Base-by-base conservation (phyloP, 2,329 filamentous ascomycete species). In the Verticillium albo-atrum region DNA sequence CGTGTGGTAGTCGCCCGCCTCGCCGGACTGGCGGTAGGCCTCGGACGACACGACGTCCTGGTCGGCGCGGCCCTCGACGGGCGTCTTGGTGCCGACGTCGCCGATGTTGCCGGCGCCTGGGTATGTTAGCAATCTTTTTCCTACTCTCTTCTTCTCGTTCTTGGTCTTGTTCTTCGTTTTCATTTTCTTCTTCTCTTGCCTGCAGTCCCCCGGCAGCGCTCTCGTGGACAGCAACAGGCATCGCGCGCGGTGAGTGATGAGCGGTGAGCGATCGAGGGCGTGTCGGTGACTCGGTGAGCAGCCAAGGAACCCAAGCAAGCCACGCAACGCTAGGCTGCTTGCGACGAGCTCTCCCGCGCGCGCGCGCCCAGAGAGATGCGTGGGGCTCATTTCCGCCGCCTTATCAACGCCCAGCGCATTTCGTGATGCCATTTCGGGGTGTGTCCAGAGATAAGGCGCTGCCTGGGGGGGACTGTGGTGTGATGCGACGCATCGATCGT, bases 61-160 rank as follows among this genome's bases (percentile, higher is more conserved):
- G 72, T 87, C 84, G 27, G 69, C 72, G 66, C 83, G 81, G 42
- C 55, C 55, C 54, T 71, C 68, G 10, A 65, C 61, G 4, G 73
- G 55, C 30, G 75, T 68, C 37, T 68, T 70, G 55, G 47, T 27
- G 67, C 77, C 76, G 20, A 75, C 67, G 65, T 86, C 83, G 66
- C 75, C 77, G 65, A 87, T 85, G 72, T 87, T 87, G 60, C 82
- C 84, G 23, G 80, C 79, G 54, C 83, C 83, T 86, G 6, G 17
- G 55, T 58, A 54, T 26, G 54, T 17, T 28, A 61, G 59, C 42
- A n/a, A n/a, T 37, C 6, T 17, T 37, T 37, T 17, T 17, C 15
- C n/a, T 37, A 6, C n/a, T 17, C 35, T 6, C 6, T 17, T 17
- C 35, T 17, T 17, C 6, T 14, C 17, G 9, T 14, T 59, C 35